Conservation (phyloP, 345 rosid species). For the Eutrema heterophyllum region DNA sequence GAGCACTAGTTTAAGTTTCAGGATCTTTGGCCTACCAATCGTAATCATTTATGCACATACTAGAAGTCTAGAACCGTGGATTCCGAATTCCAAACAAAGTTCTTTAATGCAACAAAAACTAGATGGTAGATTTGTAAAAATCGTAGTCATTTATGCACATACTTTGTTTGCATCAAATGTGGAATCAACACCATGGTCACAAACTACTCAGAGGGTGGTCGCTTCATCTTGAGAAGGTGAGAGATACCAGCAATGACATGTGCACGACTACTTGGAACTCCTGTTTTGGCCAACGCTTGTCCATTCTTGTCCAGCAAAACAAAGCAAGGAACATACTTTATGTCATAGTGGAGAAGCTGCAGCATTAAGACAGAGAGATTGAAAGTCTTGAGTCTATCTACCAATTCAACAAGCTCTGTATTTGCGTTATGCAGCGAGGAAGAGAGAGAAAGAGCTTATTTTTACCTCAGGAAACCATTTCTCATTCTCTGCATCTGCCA, state of each 20-base stretch:
- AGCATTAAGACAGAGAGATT: background rate
- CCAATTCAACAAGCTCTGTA: background rate
- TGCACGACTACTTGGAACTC: slow-evolving; percentile 75
- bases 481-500: slow-evolving; percentile 95
- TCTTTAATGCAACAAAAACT: background rate
- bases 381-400: background rate
- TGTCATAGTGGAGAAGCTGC: slow-evolving; percentile 91
- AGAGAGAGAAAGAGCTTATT: background rate
- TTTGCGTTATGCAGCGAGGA: background rate
- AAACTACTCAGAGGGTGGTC: slow-evolving; percentile 29
- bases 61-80: background rate
- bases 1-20: background rate
- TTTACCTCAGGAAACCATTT: slow-evolving; percentile 94
- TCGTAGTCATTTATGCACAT: no score
- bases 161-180: background rate
- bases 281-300: slow-evolving; percentile 75
- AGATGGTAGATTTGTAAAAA: no score
- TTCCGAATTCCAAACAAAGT: background rate
- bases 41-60: background rate
- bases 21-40: background rate
- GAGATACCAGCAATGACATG: slow-evolving; percentile 90
- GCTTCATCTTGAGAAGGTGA: slow-evolving; percentile 78
- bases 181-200: background rate
- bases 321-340: slow-evolving; percentile 89
- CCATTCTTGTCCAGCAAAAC: slow-evolving; percentile 83